Evolutionary conservation across 495 filamentous ascomycete genomes (phyloP).

Genomic region (Stereocaulon alpinum): DNA sequence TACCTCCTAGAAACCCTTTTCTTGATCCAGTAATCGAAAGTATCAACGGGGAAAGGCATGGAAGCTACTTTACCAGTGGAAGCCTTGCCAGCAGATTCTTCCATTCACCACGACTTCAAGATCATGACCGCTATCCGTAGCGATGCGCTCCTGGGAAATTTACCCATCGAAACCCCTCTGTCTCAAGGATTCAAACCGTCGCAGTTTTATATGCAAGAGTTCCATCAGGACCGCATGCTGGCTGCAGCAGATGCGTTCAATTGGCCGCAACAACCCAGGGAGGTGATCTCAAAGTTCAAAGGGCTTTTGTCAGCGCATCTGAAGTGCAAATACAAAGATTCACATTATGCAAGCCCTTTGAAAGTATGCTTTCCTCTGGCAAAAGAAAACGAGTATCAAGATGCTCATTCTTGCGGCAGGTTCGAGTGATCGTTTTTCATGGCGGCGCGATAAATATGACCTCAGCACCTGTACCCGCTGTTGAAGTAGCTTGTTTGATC

Average conservation of each 20-base stretch:
- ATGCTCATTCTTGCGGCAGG: neutral
- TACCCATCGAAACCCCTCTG: conserved; percentile 34
- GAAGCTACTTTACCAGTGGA: neutral
- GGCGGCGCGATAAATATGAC: neutral
- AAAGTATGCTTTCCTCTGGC: conserved; percentile 39
- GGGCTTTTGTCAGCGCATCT: conserved; percentile 22
- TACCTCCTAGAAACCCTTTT: too few relatives aligned
- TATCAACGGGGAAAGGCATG: neutral
- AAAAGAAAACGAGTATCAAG: conserved; percentile 34
- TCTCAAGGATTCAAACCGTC: conserved; percentile 34
- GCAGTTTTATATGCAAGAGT: conserved; percentile 75
- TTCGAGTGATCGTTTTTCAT: neutral
- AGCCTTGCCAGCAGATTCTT: neutral
- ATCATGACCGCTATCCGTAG: conserved; percentile 9
- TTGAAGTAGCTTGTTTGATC: neutral
- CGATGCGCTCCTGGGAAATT: conserved; percentile 20
- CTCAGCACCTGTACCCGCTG: neutral
- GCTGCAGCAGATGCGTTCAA: conserved; percentile 59
- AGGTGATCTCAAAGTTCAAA: conserved; percentile 32
- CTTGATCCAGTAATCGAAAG: neutral
- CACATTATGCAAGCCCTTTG: neutral
- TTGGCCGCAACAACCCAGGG: conserved; percentile 25
- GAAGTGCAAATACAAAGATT: conserved; percentile 7
- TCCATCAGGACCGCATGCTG: conserved; percentile 75
- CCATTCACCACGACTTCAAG: neutral